Conservation (phyloP, 495 filamentous ascomycete genomes). For the Annulohypoxylon maeteangense region DNA sequence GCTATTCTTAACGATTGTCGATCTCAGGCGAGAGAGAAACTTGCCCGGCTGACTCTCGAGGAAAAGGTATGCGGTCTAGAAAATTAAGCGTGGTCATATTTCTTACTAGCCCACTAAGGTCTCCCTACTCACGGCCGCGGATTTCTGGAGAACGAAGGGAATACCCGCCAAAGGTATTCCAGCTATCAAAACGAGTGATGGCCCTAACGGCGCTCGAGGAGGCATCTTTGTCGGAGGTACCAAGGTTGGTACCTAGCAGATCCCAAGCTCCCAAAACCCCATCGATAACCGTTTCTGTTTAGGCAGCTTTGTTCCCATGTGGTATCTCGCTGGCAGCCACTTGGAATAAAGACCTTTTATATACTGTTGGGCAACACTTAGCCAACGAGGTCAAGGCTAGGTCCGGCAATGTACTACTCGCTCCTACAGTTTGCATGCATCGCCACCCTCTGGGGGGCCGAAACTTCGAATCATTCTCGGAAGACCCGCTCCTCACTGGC, state of each 20-base stretch:
- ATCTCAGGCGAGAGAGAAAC: conserved; percentile 53
- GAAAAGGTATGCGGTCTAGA: conserved; percentile 59
- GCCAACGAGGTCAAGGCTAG: conserved; percentile 78
- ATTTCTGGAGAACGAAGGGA: conserved; percentile 81
- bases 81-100: not conserved
- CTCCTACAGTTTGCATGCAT: conserved; percentile 86
- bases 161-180: conserved; percentile 76
- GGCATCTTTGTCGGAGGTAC: conserved; percentile 71
- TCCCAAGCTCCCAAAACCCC: not conserved
- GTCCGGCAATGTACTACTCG: conserved; percentile 77
- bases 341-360: conserved; percentile 77
- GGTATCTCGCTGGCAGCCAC: conserved; percentile 81
- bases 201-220: conserved; percentile 83
- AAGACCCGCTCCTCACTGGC: conserved; percentile 83
- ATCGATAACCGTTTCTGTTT: conserved; percentile 49
- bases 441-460: conserved; percentile 83
- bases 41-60: conserved; percentile 59
- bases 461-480: conserved; percentile 88
- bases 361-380: conserved; percentile 74
- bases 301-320: conserved; percentile 78
- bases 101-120: conserved; percentile 57
- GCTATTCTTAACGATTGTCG: conserved; percentile 47
- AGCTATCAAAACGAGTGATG: conserved; percentile 77
- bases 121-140: conserved; percentile 70
- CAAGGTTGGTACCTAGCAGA: conserved; percentile 60